phyloP scores from a whole-genome alignment of 371 early-diverging fungal species.

The Batkoa obscura region DNA sequence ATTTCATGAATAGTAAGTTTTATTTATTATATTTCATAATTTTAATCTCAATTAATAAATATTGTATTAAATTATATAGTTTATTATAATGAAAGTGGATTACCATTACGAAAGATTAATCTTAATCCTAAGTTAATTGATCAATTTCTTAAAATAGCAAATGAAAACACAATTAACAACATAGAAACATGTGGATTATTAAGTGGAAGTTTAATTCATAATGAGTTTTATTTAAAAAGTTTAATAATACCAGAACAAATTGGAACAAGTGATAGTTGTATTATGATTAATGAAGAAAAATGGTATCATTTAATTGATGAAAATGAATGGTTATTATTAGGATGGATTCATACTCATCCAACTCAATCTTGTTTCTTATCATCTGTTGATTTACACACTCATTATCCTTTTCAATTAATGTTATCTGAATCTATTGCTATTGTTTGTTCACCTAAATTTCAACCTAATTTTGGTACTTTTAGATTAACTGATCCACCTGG shows the following conservation, averaged over 20 bases:
- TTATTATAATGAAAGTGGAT: conserved; percentile 24
- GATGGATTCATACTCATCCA: conserved; percentile 92
- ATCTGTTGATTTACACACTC: conserved; percentile 83
- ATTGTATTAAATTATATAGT: too few species aligned
- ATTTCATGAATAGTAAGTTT: too few species aligned
- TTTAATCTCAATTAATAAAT: too few species aligned
- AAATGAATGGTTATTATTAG: conserved; percentile 61
- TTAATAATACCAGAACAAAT: conserved; percentile 78
- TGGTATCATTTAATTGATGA: conserved; percentile 53
- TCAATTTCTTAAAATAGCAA: conserved; percentile 53
- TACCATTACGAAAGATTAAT: conserved; percentile 38
- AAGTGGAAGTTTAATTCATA: conserved; percentile 51
- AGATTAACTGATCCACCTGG: conserved; percentile 79
- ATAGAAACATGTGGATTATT: conserved; percentile 84
- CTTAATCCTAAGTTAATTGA: conserved; percentile 39
- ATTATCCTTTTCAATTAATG: conserved; percentile 80
- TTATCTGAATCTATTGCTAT: conserved; percentile 88
- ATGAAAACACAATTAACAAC: conserved; percentile 49
- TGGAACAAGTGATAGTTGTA: conserved; percentile 73
- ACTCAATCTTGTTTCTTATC: conserved; percentile 85
- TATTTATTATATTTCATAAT: too few species aligned
- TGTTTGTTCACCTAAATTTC: conserved; percentile 62
- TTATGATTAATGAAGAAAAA: conserved; percentile 74
- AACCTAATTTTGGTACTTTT: conserved; percentile 47
- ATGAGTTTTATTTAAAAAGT: conserved; percentile 48